Evolutionary conservation across 306 rosid species (phyloP).

Genomic region (Vigna unguiculata): DNA sequence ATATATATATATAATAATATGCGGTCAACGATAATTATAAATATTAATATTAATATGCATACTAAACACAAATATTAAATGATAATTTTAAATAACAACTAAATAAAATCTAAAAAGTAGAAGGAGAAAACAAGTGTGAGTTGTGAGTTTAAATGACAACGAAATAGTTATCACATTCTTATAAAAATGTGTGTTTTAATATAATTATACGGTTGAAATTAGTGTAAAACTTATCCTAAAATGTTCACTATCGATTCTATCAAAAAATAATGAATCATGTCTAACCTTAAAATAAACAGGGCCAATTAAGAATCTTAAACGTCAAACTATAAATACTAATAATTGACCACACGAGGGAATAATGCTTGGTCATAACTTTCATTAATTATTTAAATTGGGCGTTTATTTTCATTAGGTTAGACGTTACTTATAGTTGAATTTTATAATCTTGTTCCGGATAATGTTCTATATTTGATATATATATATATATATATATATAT

Average conservation of each 20-base stretch:
- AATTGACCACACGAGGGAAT: conserved; percentile 27
- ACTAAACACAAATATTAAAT: too few species aligned
- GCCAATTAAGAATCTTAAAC: conserved; percentile 18
- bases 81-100: too few species aligned
- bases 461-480: too few species aligned
- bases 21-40: too few species aligned
- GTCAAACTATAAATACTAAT: conserved; percentile 24
- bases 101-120: too few species aligned
- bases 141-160: too few species aligned
- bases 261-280: neutral
- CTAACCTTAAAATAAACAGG: neutral
- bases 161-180: neutral
- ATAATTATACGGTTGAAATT: neutral
- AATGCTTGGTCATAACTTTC: neutral
- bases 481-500: too few species aligned
- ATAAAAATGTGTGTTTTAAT: neutral
- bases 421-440: neutral
- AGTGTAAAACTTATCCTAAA: neutral
- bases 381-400: neutral
- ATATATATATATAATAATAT: too few species aligned
- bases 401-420: neutral
- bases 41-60: too few species aligned
- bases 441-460: neutral
- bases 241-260: neutral
- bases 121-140: too few species aligned